Percentiles rank a stretch among this genome's conserved stretches.
phyloP scores from a whole-genome alignment of 208 protist genomes.

The Leishmania mexicana region DNA sequence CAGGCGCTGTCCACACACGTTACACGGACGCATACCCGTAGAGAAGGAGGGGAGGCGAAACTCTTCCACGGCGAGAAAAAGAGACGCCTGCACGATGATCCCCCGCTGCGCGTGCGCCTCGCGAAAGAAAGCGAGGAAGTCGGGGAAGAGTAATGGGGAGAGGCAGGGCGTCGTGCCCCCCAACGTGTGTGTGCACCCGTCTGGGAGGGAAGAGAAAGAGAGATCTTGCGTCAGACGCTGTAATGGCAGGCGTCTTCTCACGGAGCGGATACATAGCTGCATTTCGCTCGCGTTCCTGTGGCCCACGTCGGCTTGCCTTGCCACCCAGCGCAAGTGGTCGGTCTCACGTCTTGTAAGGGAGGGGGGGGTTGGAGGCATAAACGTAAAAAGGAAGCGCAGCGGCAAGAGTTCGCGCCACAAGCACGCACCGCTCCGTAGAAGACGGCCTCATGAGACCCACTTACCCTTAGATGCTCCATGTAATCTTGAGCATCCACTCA shows the following conservation, averaged over 20 bases:
- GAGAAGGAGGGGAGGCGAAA: background rate
- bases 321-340: background rate
- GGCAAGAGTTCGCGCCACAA: background rate
- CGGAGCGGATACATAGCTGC: background rate
- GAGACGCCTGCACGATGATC: background rate
- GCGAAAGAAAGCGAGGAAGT: no score
- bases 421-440: background rate
- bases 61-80: background rate
- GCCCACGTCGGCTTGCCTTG: background rate
- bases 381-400: no score
- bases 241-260: background rate
- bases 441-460: background rate
- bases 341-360: background rate
- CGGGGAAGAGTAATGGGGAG: background rate
- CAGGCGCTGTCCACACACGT: background rate
- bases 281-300: background rate
- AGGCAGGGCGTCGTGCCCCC: background rate
- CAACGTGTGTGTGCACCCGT: background rate
- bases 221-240: background rate
- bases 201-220: no score
- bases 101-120: background rate
- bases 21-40: background rate
- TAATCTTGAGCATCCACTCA: constrained; percentile 69
- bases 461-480: constrained; percentile 50
- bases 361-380: background rate